Conservation (phyloP, 208 protist genomes). For the Zelonia costaricensis region DNA sequence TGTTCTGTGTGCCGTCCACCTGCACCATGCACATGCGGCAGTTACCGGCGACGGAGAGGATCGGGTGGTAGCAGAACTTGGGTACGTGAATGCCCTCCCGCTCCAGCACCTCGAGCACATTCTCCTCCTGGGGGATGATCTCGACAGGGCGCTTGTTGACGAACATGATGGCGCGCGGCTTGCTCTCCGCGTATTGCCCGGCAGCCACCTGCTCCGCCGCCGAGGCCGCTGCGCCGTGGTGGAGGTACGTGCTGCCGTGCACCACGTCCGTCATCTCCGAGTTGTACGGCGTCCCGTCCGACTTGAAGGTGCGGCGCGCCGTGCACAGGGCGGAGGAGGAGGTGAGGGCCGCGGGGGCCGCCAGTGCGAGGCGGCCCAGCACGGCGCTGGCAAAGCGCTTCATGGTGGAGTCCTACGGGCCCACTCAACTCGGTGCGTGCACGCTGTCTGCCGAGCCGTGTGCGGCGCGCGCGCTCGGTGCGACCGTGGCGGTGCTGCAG, state of each 20-base stretch:
- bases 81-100: slow-evolving; percentile 90
- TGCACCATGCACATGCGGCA: slow-evolving; percentile 99
- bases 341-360: background rate
- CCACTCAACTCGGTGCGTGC: no score
- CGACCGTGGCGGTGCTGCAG: no score
- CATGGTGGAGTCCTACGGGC: no score
- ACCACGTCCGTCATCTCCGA: slow-evolving; percentile 52
- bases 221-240: slow-evolving; percentile 37
- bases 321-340: slow-evolving; percentile 10
- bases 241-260: slow-evolving; percentile 67
- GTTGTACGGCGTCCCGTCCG: slow-evolving; percentile 76
- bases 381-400: slow-evolving; percentile 12
- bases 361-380: slow-evolving; percentile 6
- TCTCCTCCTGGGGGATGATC: slow-evolving; percentile 92
- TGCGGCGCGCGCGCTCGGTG: no score
- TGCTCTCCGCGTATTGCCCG: slow-evolving; percentile 86
- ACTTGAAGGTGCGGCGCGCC: slow-evolving; percentile 56
- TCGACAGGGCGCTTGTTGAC: slow-evolving; percentile 90
- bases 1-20: slow-evolving; percentile 95
- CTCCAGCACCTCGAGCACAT: slow-evolving; percentile 89
- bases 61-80: slow-evolving; percentile 93
- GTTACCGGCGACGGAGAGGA: slow-evolving; percentile 96
- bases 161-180: slow-evolving; percentile 91
- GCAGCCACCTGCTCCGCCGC: slow-evolving; percentile 71
- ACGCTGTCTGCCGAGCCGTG: no score